These are phyloP conservation scores for Obelidium mucronatum DNA, from an alignment of 192 early-diverging fungal species.

Conservation along the genomic window DNA sequence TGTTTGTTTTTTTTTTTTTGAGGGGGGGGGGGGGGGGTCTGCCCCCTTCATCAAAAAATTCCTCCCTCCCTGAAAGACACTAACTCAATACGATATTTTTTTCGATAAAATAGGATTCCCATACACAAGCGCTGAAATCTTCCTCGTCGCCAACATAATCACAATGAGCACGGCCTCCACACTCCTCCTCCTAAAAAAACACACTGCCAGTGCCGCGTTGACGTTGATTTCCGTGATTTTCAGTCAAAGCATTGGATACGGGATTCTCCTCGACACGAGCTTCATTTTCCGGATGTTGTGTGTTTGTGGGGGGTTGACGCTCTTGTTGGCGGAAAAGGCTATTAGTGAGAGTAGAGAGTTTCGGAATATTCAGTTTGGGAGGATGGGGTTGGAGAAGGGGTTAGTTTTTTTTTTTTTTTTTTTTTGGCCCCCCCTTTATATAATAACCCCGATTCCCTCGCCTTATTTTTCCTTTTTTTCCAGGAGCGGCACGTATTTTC, in stretches of 20 bases:
- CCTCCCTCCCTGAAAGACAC: too few species aligned
- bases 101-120: conserved; percentile 61
- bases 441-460: too few species aligned
- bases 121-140: conserved; percentile 82
- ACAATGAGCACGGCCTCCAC: conserved; percentile 82
- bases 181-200: conserved; percentile 79
- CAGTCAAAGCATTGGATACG: conserved; percentile 90
- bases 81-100: background rate
- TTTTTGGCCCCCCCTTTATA: too few species aligned
- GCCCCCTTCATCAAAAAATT: too few species aligned
- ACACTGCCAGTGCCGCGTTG: conserved; percentile 81
- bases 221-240: conserved; percentile 83
- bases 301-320: conserved; percentile 89
- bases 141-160: conserved; percentile 81
- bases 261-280: conserved; percentile 83
- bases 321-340: conserved; percentile 86
- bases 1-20: too few species aligned
- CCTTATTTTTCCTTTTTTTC: too few species aligned
- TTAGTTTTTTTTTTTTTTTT: background rate
- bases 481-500: conserved; percentile 68
- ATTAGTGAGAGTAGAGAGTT: conserved; percentile 35
- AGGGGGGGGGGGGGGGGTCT: too few species aligned
- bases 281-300: conserved; percentile 95
- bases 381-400: background rate
- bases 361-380: background rate